Evolutionary conservation across 208 protist species (phyloP), one percentile per base, ranked within the genome.

Genomic region (Trypanosoma vivax): DNA sequence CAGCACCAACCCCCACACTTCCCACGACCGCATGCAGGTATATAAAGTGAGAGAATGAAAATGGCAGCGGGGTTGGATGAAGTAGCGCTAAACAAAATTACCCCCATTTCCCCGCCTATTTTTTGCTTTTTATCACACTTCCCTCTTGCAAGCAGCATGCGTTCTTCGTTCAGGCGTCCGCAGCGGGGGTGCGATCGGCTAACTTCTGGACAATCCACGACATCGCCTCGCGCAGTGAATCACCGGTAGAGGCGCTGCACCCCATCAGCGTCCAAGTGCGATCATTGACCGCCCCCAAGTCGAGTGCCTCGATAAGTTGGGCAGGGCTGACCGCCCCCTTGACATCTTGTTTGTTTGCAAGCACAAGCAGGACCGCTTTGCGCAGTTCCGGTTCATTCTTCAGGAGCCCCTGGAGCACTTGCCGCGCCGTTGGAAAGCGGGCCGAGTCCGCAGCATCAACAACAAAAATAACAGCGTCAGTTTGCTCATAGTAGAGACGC

Each of bases 281-380:
- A 31, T 92, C 70, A 40, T 80, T 82, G 42, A 98, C 82, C 30
- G 76, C 79, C n/a, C 77, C 66, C 41, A 98, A 70, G 41, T 86
- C 77, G 18, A 98, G 60, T 29, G 73, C 70, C 39, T 95, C 70
- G 0, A 94, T 84, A 21, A 96, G 52, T 48, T 96, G 89, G 0
- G 82, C 81, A 2, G 89, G 74, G 1, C 73, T 58, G 11, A 88
- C 75, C 0, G 96, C 94, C 4, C 67, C 72, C 33, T 70, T 42
- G 0, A 98, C 48, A 67, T 99, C 97, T 65, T 97, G 92, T 61
- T 98, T 98, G 68, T 98, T 99, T 0, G 94, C 96, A 33, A 96
- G 86, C 2, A 99, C 80, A 3, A 98, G 66, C n/a, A 99, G 53
- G 1, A 79, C 54, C 14, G 92, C 76, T 33, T 88, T 59, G 41